Base-by-base conservation (phyloP, 2,329 filamentous ascomycete genomes). In the Basipetospora chlamydospora region DNA sequence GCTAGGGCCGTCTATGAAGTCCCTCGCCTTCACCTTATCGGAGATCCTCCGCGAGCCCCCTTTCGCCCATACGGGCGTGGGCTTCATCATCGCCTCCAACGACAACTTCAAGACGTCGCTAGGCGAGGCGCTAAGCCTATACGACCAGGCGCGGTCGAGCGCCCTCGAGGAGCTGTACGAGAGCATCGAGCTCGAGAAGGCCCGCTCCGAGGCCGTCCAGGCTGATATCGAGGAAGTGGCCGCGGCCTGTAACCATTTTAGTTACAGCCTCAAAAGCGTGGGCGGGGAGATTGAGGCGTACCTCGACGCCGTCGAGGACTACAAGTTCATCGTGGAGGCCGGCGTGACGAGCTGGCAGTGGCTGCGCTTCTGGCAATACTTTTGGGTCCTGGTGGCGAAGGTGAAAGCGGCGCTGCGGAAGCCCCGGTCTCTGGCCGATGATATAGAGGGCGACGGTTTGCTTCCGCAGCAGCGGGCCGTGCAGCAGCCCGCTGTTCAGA, bases 151-250 rank as follows among this genome's bases (percentile, higher is more conserved):
- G 8, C 74, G 87, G 44, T 74, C 73, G 39, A 73, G 80, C 33
- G 86, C 90, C 0, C 62, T 98, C 6, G 68, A 77, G 39, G 70
- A 80, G 39, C 66, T 98, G 1, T 96, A 98, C 55, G 76, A 72
- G 43, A 81, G 73, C 35, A 85, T 86, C 41, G 77, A 86, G 46
- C 65, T 86, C 26, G 73, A 73, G 9, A 73, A 73, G 40, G 64
- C 75, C 3, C 70, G 75, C 28, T 77, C 80, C 0, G 68, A 84
- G 36, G 80, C 80, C 42, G 70, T 88, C 7, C 80, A 92, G 50
- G 90, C 88, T 3, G 90, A 96, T 54, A 86, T 94, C 39, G 90
- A 98, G 54, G 90, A 98, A 56, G 87, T 96, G 9, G 87, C 88
- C 28, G 88, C 90, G n/a, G 92, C 87, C 39, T 98, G 90, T 50